Evolutionary conservation across 208 protist species (phyloP).

Genomic region (Leishmania mexicana): DNA sequence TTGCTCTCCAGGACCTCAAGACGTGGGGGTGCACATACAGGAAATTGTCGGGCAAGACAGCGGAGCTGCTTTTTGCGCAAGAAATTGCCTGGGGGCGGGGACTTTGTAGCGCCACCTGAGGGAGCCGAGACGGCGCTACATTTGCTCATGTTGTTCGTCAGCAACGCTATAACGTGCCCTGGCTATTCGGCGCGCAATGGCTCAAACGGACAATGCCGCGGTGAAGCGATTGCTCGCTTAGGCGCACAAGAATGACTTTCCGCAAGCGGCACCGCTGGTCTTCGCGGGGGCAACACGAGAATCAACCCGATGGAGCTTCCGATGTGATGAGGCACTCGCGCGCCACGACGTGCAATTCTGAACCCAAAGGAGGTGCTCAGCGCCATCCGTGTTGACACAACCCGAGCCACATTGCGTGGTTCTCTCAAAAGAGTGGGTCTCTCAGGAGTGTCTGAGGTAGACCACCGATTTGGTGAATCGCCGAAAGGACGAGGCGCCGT

Average conservation of each 20-base stretch:
- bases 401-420: no score
- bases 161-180: neutral
- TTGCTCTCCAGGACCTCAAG: neutral
- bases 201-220: no score
- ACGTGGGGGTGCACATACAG: neutral
- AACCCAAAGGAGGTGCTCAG: neutral
- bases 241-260: no score
- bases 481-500: no score
- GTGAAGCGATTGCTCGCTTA: neutral
- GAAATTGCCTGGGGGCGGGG: neutral
- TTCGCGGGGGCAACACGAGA: neutral
- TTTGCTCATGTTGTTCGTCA: neutral
- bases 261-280: neutral
- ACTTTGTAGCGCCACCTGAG: neutral
- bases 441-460: neutral
- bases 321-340: neutral
- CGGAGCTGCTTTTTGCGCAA: neutral
- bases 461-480: neutral
- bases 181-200: neutral
- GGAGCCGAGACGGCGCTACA: neutral
- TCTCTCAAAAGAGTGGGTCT: neutral
- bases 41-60: neutral
- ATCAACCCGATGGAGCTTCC: neutral
- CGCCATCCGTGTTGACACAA: neutral
- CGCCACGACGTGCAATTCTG: neutral